Evolutionary conservation across 306 rosid species (phyloP), one percentile per base, ranked within the genome.

Genomic region (Glycyrrhiza uralensis): DNA sequence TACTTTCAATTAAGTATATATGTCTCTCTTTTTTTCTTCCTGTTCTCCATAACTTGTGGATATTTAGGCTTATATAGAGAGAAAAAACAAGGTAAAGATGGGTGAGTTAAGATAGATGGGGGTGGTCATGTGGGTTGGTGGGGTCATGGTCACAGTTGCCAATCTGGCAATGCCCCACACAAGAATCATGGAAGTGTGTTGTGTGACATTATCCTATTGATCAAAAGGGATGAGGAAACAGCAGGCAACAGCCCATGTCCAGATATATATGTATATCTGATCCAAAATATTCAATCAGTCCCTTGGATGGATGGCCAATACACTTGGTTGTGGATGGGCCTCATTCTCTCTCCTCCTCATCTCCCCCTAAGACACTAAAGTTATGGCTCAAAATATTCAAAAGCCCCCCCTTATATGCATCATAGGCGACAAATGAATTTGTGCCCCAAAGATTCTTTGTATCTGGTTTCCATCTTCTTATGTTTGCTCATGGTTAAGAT

Each of bases 81-180:
- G 20, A 76, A 80, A 73, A n/a, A n/a, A n/a, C n/a, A n/a, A 60
- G 81, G 62, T 14, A 51, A 49, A 77, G 56, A 77, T 12, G 69
- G 55, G 77, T 19, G 47, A 50, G 64, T 49, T 45, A 52, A 50
- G 64, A 62, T 28, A 58, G 7, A 68, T 17, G 57, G 82, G 85
- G 62, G 50, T 86, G 90, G 81, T 87, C 87, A 89, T 91, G 92
- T 89, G 92, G 84, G 86, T 72, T 77, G 79, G 94, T 87, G 83
- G 96, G 98, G 81, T n/a, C 85, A 74, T 17, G 35, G 69, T 59
- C 52, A 84, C 86, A 85, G 87, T 82, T 83, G 88, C 91, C 88
- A 74, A 85, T 83, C 89, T 84, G 86, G 86, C 83, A 20, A 22
- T 49, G 66, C 54, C 44, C 35, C 83, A 80, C 85, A 86, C 84